Conservation (phyloP, 2,329 filamentous ascomycete genomes). For the Phialocephala subalpina region DNA sequence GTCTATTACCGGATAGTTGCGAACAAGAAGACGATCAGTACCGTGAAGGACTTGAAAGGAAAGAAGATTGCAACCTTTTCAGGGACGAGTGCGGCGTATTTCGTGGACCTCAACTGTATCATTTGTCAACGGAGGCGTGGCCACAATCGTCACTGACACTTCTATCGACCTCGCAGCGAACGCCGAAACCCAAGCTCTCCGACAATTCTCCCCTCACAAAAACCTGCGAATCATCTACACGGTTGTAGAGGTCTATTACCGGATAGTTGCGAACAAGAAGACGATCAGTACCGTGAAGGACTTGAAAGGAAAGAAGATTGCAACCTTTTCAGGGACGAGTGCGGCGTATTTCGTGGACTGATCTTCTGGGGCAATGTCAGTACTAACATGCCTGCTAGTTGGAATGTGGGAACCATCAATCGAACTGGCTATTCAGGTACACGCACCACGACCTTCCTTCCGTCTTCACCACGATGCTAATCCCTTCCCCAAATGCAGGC, state of each 20-base stretch:
- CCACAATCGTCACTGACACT: constrained; percentile 24
- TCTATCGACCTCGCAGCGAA: constrained; percentile 28
- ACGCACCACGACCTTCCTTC: background rate
- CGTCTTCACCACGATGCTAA: background rate
- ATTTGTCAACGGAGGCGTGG: constrained; percentile 16
- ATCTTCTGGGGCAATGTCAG: background rate
- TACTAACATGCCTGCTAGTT: background rate
- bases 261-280: constrained; percentile 27
- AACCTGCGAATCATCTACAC: constrained; percentile 29
- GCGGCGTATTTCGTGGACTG: constrained; percentile 24
- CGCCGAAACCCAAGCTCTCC: constrained; percentile 30
- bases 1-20: constrained; percentile 28
- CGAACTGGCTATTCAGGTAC: constrained; percentile 12
- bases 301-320: constrained; percentile 31
- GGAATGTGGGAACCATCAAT: constrained; percentile 14
- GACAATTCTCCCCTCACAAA: constrained; percentile 26
- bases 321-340: constrained; percentile 20
- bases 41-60: constrained; percentile 24
- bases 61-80: constrained; percentile 27
- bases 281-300: constrained; percentile 17
- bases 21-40: constrained; percentile 24
- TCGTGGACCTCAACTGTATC: constrained; percentile 19
- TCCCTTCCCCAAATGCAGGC: background rate
- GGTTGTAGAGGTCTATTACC: constrained; percentile 26
- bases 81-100: constrained; percentile 24